These are phyloP conservation scores for Sicyos baderoa DNA, from an alignment of 306 rosid genomes.

Conservation along the genomic window DNA sequence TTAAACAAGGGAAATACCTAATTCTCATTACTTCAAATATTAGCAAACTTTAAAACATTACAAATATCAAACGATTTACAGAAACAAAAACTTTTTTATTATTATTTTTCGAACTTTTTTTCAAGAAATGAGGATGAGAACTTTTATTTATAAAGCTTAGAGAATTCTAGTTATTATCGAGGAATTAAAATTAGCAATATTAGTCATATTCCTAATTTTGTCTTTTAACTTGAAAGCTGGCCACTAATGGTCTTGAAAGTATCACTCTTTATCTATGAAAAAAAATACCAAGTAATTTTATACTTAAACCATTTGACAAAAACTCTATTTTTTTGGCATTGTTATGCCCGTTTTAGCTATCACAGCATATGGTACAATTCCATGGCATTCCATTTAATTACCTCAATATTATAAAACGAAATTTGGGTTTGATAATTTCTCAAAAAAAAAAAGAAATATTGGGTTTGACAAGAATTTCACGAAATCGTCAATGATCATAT, in stretches of 20 bases:
- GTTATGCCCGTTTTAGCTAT: background rate
- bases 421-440: background rate
- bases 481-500: too few relatives aligned
- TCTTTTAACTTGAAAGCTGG: conserved; percentile 12
- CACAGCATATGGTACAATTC: background rate
- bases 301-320: background rate
- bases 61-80: background rate
- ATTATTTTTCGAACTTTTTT: background rate
- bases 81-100: background rate
- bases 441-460: too few relatives aligned
- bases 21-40: background rate
- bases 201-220: background rate
- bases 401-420: background rate
- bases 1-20: background rate
- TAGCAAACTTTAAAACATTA: background rate
- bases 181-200: background rate
- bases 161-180: background rate
- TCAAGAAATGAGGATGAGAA: background rate
- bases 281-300: too few relatives aligned
- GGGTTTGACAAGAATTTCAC: too few relatives aligned
- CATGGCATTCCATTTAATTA: too few relatives aligned
- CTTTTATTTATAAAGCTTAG: background rate
- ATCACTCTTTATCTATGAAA: background rate
- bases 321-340: background rate
- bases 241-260: background rate